Base-by-base conservation (phyloP, 2,329 filamentous ascomycete species). In the Colletotrichum lupini region DNA sequence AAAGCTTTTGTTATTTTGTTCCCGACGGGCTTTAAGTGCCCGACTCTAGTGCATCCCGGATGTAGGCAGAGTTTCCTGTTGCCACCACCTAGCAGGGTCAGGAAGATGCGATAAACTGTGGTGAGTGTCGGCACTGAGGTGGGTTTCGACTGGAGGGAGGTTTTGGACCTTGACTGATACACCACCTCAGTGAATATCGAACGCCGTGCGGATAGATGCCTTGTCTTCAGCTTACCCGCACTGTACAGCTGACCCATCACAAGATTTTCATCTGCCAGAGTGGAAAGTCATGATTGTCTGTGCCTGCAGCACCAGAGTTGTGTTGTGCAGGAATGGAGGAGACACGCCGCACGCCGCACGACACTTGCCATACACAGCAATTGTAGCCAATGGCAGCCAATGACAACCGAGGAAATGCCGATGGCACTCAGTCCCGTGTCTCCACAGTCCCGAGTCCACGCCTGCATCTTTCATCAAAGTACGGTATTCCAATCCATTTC, bases 281-380 rank as follows among this genome's bases (percentile, higher is more conserved):
- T 30, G 57, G 8, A 24, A 26, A 28, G 4, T 24, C 24, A 19
- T 37, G 28, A 26, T n/a, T 7, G 42, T 52, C n/a, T 59, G 62
- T 42, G 65, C 56, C 60, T 73, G 70, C 60, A 64, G 49, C 58
- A 32, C 52, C 55, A 35, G 26, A 70, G 67, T 52, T 65, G 70
- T 73, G 70, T 73, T 70, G 70, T 73, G 70, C 70, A 73, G 70
- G 52, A 70, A 61, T 57, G 60, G 60, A 61, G 67, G 42, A 55
- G 30, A 11, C 30, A 32, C 30, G 30, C 30, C 30, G n/a, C 12
- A 62, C 35, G 16, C 14, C 35, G 52, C 59, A 37, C 55, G 62
- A 28, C 30, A 37, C n/a, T 42, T 35, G 24, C 59, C 66, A 63
- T 55, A 37, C n/a, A 57, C 22, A 60, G 24, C 22, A 32, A 16